Percentiles rank a stretch among this genome's conserved stretches.
Conservation (phyloP, 2,329 filamentous ascomycete species). For the Claviceps pusilla region DNA sequence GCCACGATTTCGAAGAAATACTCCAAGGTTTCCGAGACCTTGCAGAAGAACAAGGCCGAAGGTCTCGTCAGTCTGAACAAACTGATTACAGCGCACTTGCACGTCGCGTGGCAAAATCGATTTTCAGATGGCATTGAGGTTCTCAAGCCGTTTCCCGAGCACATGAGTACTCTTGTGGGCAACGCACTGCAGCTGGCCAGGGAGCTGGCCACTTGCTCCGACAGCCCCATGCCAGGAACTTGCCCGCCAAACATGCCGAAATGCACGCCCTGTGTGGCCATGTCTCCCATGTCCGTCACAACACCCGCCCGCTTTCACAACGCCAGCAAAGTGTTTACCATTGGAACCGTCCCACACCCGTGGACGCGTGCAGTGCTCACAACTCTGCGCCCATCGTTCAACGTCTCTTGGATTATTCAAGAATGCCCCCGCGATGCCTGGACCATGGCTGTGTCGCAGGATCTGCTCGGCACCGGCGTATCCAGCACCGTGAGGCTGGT, state of each 20-base stretch:
- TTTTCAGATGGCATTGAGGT: conserved; percentile 67
- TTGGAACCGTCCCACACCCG: conserved; percentile 81
- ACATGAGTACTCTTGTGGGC: conserved; percentile 58
- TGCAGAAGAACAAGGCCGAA: conserved; percentile 38
- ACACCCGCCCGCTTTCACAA: conserved; percentile 57
- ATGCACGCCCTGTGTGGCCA: conserved; percentile 56
- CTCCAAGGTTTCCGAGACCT: conserved; percentile 46
- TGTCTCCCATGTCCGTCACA: conserved; percentile 50
- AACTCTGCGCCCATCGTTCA: conserved; percentile 44
- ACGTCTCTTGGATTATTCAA: conserved; percentile 49
- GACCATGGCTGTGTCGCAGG: conserved; percentile 56
- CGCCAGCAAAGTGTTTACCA: conserved; percentile 56
- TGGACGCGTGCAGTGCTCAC: conserved; percentile 64
- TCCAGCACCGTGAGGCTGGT: conserved; percentile 49
- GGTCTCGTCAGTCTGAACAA: conserved; percentile 53
- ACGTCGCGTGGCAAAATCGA: conserved; percentile 67
- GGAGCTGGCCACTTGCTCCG: conserved; percentile 60
- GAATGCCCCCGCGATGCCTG: conserved; percentile 63
- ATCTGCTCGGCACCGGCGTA: conserved; percentile 48
- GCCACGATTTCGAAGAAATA: conserved; percentile 51
- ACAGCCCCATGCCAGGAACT: conserved; percentile 55
- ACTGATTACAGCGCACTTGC: conserved; percentile 74
- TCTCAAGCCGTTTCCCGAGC: conserved; percentile 61
- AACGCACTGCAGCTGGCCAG: conserved; percentile 58
- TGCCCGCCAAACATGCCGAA: conserved; percentile 70